phyloP scores from a whole-genome alignment of 2,329 filamentous ascomycete species.

The Penicillium concentricum region DNA sequence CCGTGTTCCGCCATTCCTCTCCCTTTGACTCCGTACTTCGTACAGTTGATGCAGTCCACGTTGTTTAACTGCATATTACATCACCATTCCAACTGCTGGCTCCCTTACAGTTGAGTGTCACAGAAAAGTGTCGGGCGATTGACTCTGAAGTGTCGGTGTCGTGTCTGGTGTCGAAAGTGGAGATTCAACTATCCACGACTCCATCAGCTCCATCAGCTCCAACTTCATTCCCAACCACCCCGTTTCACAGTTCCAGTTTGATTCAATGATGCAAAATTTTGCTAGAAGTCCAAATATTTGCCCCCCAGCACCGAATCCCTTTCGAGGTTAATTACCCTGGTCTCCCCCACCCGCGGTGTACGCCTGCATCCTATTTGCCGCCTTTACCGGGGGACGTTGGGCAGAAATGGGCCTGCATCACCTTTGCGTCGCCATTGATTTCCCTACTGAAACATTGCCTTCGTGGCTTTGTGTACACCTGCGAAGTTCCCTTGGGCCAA shows the following conservation, averaged over 20 bases:
- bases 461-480: constrained; percentile 1
- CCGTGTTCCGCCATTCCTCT: not conserved
- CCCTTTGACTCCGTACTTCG: not conserved
- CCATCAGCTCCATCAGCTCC: constrained; percentile 11
- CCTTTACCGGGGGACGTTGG: constrained; percentile 21
- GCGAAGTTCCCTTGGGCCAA: not conserved
- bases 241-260: constrained; percentile 4
- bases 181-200: constrained; percentile 12
- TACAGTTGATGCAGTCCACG: constrained; percentile 9
- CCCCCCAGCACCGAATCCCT: not conserved
- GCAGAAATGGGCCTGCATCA: constrained; percentile 31
- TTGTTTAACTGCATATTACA: constrained; percentile 7
- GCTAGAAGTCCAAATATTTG: not conserved
- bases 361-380: constrained; percentile 26
- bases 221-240: constrained; percentile 5
- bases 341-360: constrained; percentile 21
- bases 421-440: constrained; percentile 9
- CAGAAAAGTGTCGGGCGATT: constrained; percentile 2
- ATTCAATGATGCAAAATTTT: constrained; percentile 1
- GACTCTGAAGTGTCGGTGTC: constrained; percentile 27
- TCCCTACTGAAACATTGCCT: constrained; percentile 8
- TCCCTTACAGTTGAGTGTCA: constrained; percentile 9
- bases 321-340: constrained; percentile 14
- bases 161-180: constrained; percentile 16
- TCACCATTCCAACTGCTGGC: constrained; percentile 18